phyloP scores from a whole-genome alignment of 177 flowering plant genomes.

The Vitis hybrid region DNA sequence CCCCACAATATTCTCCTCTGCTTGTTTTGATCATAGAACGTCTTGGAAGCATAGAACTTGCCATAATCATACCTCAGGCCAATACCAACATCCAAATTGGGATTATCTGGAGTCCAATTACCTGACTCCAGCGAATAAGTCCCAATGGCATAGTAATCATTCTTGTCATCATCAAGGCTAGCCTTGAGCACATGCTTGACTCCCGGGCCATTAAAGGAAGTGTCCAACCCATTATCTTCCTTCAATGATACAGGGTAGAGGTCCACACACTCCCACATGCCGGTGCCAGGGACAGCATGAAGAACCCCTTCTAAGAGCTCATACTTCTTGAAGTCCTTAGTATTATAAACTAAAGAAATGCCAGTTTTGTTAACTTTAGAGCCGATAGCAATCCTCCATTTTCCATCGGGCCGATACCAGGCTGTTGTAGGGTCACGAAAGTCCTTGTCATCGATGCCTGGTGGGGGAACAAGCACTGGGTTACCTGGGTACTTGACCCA shows the following conservation, averaged over 20 bases:
- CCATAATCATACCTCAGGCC: conserved; percentile 82
- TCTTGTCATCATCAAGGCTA: conserved; percentile 64
- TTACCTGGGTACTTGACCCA: conserved; percentile 82
- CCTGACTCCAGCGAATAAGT: conserved; percentile 41
- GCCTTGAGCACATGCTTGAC: conserved; percentile 85
- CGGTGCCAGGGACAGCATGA: conserved; percentile 74
- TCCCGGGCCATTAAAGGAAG: conserved; percentile 60
- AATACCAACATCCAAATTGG: conserved; percentile 70
- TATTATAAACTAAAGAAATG: conserved; percentile 65
- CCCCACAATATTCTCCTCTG: conserved; percentile 80
- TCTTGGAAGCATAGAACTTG: conserved; percentile 78
- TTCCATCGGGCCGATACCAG: conserved; percentile 56
- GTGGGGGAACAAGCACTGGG: conserved; percentile 80
- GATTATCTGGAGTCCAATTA: conserved; percentile 73
- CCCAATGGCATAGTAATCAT: conserved; percentile 85
- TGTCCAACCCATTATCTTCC: conserved; percentile 54
- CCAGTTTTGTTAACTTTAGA: conserved; percentile 65
- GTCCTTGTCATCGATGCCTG: conserved; percentile 53
- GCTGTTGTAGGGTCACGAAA: conserved; percentile 95
- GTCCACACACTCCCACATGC: conserved; percentile 99
- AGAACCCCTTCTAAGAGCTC: conserved; percentile 45
- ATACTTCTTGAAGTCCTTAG: conserved; percentile 57
- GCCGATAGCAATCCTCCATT: conserved; percentile 72
- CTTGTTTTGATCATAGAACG: conserved; percentile 76
- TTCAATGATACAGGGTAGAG: conserved; percentile 70